A percentile compares a stretch with the other conserved stretches of the same genome.
Evolutionary conservation across 495 filamentous ascomycete genomes (phyloP).

Genomic region (Daldinia vernicosa): DNA sequence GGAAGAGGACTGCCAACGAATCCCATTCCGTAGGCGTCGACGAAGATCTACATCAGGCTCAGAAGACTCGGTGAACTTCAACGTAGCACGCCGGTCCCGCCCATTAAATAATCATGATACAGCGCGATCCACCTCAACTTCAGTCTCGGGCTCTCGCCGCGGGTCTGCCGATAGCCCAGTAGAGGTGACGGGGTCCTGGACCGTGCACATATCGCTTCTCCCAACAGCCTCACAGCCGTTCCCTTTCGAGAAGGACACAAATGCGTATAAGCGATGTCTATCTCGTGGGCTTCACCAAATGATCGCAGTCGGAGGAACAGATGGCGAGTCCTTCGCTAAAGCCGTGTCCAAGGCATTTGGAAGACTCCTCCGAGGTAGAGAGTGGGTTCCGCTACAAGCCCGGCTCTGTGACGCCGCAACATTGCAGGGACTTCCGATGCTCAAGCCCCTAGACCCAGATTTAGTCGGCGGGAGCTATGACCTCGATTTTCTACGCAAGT

Average conservation of each 20-base stretch:
- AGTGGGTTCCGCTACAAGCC: slow-evolving; percentile 64
- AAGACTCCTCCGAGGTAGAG: slow-evolving; percentile 56
- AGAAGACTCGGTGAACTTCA: slow-evolving; percentile 39
- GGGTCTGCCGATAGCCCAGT: slow-evolving; percentile 12
- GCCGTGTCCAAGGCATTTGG: slow-evolving; percentile 60
- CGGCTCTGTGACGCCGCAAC: slow-evolving; percentile 63
- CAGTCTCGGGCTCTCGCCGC: slow-evolving; percentile 18
- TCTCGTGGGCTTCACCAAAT: slow-evolving; percentile 65
- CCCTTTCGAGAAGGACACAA: slow-evolving; percentile 67
- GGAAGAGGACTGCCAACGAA: slow-evolving; percentile 28
- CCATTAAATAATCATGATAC: slow-evolving; percentile 7
- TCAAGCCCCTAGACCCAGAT: slow-evolving; percentile 56
- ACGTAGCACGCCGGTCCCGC: slow-evolving; percentile 21
- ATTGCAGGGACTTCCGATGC: slow-evolving; percentile 64
- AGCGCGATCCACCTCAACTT: slow-evolving; percentile 20
- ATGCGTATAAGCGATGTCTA: slow-evolving; percentile 65
- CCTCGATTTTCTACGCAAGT: slow-evolving; percentile 56
- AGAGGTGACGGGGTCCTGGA: slow-evolving; percentile 55
- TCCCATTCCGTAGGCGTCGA: slow-evolving; percentile 38
- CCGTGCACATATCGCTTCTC: slow-evolving; percentile 64
- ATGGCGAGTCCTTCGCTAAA: slow-evolving; percentile 56
- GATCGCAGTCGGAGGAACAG: slow-evolving; percentile 58
- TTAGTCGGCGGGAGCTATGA: slow-evolving; percentile 53
- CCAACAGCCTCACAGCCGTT: slow-evolving; percentile 61
- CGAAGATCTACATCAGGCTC: slow-evolving; percentile 45